phyloP scores from a whole-genome alignment of 768 basidiomycete species.

The Lactifluus rugatus region DNA sequence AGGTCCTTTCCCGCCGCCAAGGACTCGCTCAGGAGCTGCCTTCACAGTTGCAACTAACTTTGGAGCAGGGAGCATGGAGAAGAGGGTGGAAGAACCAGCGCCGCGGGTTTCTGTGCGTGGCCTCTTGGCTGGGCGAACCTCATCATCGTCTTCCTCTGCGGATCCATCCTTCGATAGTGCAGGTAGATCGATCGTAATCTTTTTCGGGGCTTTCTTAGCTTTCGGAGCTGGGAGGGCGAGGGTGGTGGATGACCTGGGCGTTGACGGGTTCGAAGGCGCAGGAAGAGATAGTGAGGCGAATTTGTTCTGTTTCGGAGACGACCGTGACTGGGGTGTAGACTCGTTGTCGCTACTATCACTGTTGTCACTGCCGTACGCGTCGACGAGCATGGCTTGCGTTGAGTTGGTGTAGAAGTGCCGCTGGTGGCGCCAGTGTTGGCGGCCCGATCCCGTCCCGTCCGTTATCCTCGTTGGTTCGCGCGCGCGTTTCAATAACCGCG shows the following conservation, averaged over 20 bases:
- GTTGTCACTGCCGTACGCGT: conserved; percentile 60
- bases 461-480: too few species aligned
- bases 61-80: conserved; percentile 70
- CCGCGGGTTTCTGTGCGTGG: conserved; percentile 38
- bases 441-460: not conserved
- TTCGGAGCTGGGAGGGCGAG: conserved; percentile 31
- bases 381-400: conserved; percentile 48
- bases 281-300: conserved; percentile 29
- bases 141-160: conserved; percentile 32
- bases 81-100: conserved; percentile 52
- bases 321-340: conserved; percentile 16
- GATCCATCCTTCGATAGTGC: conserved; percentile 32
- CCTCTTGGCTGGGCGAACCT: conserved; percentile 48
- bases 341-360: conserved; percentile 45
- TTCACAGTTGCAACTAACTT: conserved; percentile 43
- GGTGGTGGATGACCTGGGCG: conserved; percentile 21
- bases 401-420: not conserved
- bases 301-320: conserved; percentile 25
- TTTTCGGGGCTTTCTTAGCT: conserved; percentile 45
- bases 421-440: not conserved
- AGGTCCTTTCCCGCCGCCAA: conserved; percentile 54
- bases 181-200: conserved; percentile 53
- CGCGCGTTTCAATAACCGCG: not conserved
- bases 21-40: conserved; percentile 40
- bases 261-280: conserved; percentile 23